phyloP scores from a whole-genome alignment of 2,329 filamentous ascomycete species.

The Aspergillus sergii region DNA sequence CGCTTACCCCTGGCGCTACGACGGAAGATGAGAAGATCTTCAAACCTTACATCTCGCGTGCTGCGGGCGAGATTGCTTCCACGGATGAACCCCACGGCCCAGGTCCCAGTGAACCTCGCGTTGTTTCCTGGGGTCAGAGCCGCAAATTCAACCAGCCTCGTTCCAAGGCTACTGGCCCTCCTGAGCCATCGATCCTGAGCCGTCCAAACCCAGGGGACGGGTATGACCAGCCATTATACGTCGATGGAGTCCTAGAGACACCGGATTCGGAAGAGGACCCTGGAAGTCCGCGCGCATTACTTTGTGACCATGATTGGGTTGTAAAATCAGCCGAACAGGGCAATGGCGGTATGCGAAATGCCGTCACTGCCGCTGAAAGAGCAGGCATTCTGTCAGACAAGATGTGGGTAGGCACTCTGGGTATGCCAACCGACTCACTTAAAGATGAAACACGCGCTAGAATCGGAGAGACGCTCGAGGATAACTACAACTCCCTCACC shows the following conservation, averaged over 20 bases:
- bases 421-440: conserved; percentile 88
- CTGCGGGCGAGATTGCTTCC: conserved; percentile 29
- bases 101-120: conserved; percentile 66
- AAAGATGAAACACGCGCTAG: conserved; percentile 74
- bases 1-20: conserved; percentile 42
- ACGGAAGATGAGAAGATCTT: conserved; percentile 44
- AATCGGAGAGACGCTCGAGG: conserved; percentile 77
- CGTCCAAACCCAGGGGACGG: conserved; percentile 21
- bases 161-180: conserved; percentile 73
- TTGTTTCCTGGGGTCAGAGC: conserved; percentile 72
- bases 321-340: conserved; percentile 85
- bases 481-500: conserved; percentile 77
- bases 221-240: conserved; percentile 22
- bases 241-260: conserved; percentile 21
- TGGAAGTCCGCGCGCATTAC: conserved; percentile 62
- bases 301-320: conserved; percentile 75
- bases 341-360: conserved; percentile 88
- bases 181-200: conserved; percentile 72
- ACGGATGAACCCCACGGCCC: conserved; percentile 35
- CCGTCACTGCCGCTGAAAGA: conserved; percentile 75
- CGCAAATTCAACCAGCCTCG: conserved; percentile 74
- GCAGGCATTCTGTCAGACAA: conserved; percentile 70
- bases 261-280: conserved; percentile 40
- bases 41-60: conserved; percentile 33
- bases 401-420: conserved; percentile 85